Percentiles rank a stretch among this genome's conserved stretches.
Evolutionary conservation across 2,329 filamentous ascomycete genomes (phyloP).

Genomic region (Xylaria sp.): DNA sequence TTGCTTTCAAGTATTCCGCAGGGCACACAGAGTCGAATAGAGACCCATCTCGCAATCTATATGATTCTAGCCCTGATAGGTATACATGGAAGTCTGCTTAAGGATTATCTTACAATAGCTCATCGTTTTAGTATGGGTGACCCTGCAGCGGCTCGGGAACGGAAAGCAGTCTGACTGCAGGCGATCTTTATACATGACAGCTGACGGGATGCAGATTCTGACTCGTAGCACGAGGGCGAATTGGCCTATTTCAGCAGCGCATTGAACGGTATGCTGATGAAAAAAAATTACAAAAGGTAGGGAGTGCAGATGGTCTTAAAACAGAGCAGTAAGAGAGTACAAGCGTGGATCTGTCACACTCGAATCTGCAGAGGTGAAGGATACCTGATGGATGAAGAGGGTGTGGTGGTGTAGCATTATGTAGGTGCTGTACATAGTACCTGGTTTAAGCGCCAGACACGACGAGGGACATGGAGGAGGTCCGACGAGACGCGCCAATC

Average conservation of each 20-base stretch:
- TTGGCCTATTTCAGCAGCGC: constrained; percentile 8
- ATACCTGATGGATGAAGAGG: constrained; percentile 1
- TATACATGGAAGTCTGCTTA: neutral
- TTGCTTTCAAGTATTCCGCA: no score
- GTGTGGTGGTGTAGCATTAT: constrained; percentile 22
- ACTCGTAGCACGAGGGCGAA: constrained; percentile 5
- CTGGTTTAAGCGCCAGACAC: constrained; percentile 42
- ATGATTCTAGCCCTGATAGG: neutral
- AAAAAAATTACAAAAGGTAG: neutral
- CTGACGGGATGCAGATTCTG: constrained; percentile 2
- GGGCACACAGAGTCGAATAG: neutral
- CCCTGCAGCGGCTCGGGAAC: constrained; percentile 35
- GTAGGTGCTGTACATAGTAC: constrained; percentile 12
- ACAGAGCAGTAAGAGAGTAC: constrained; percentile 3
- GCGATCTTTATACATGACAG: constrained; percentile 22
- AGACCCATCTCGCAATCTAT: neutral
- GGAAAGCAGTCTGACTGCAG: constrained; percentile 38
- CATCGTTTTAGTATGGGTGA: constrained; percentile 23
- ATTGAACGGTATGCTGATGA: constrained; percentile 7
- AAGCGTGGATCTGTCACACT: constrained; percentile 12
- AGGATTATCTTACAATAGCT: neutral
- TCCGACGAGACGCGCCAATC: constrained; percentile 34
- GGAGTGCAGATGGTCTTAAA: constrained; percentile 11
- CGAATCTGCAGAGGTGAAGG: neutral
- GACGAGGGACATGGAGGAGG: constrained; percentile 34